Percentiles rank a stretch among this genome's conserved stretches.
Evolutionary conservation across 208 protist species (phyloP).

Genomic region (Naegleria fowleri): DNA sequence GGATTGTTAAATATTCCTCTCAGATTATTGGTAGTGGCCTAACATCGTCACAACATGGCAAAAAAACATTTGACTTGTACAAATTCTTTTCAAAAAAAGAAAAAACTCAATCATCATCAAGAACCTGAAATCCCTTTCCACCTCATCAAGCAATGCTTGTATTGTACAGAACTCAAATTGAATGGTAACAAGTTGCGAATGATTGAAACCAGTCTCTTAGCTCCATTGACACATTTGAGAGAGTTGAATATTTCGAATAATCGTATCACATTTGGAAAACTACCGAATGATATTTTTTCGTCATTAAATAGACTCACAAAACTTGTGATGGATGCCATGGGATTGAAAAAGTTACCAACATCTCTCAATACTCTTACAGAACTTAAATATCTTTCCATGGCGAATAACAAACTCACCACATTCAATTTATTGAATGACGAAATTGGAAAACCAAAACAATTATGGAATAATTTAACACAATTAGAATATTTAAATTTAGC

Average conservation of each 20-base stretch:
- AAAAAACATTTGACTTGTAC: background rate
- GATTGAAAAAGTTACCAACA: background rate
- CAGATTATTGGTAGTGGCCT: too few species aligned
- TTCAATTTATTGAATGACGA: background rate
- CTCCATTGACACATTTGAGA: background rate
- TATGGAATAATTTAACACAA: background rate
- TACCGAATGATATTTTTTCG: background rate
- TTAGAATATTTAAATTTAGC: slow-evolving; percentile 1
- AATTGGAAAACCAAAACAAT: background rate
- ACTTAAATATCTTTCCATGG: background rate
- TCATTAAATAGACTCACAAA: background rate
- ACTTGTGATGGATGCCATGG: background rate
- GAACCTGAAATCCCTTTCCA: background rate
- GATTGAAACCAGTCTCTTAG: background rate
- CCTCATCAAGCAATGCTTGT: background rate
- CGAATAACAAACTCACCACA: background rate
- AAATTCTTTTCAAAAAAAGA: background rate
- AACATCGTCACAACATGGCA: background rate
- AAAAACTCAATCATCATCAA: background rate
- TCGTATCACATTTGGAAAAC: background rate
- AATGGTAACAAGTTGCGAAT: background rate
- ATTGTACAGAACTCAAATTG: background rate
- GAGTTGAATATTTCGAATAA: background rate
- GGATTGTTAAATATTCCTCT: too few species aligned
- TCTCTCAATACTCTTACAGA: background rate